Evolutionary conservation across 164 flowering plant species (phyloP).

Genomic region (Buxus sempervirens): DNA sequence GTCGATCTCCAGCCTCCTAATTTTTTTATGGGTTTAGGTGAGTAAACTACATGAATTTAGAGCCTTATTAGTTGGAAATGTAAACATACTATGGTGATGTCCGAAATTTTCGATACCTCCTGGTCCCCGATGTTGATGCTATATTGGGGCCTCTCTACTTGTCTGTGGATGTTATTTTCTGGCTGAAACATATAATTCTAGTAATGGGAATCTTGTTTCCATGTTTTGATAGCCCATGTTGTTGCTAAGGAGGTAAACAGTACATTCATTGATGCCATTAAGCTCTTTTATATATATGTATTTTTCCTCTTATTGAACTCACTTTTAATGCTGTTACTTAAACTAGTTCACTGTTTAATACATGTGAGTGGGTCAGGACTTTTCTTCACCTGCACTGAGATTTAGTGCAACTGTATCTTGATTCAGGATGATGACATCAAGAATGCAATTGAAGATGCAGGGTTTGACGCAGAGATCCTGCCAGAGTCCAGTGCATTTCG

Average conservation of each 20-base stretch:
- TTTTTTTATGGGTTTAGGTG: neutral
- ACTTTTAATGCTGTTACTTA: neutral
- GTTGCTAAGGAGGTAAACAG: no score
- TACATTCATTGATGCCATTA: no score
- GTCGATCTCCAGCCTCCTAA: neutral
- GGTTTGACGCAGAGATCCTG: conserved; percentile 92
- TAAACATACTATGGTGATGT: neutral
- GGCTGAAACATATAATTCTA: no score
- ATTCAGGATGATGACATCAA: conserved; percentile 80
- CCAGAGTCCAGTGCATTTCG: conserved; percentile 36
- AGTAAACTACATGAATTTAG: neutral
- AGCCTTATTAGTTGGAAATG: neutral
- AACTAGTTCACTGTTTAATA: neutral
- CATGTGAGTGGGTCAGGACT: neutral
- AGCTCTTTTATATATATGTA: neutral
- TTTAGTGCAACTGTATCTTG: neutral
- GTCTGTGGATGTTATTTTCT: no score
- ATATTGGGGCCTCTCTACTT: no score
- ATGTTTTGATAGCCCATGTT: no score
- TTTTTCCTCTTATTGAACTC: neutral
- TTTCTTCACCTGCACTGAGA: neutral
- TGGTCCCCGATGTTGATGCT: neutral
- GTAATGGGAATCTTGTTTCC: no score
- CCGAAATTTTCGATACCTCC: neutral
- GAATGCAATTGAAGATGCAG: conserved; percentile 93